Percentiles rank a stretch among this genome's conserved stretches.
These are phyloP conservation scores for Lophiostoma macrostomum DNA, from an alignment of 495 filamentous ascomycete genomes.

Conservation along the genomic window DNA sequence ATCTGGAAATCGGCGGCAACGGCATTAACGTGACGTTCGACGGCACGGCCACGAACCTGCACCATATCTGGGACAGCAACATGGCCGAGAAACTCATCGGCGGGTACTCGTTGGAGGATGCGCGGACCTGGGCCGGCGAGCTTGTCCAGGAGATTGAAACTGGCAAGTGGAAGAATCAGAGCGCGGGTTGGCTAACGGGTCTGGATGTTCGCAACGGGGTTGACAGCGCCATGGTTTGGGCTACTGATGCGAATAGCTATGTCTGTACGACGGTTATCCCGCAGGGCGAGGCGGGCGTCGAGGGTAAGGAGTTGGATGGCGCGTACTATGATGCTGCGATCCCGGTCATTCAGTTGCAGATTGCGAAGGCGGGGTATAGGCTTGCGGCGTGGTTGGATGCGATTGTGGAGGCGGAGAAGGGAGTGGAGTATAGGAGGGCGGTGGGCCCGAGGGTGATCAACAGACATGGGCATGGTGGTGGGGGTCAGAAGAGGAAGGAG, in stretches of 20 bases:
- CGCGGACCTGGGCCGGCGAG: conserved; percentile 50
- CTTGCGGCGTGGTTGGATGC: conserved; percentile 37
- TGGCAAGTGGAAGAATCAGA: conserved; percentile 48
- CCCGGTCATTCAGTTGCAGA: conserved; percentile 64
- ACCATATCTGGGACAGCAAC: conserved; percentile 61
- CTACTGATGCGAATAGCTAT: conserved; percentile 56
- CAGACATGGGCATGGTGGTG: conserved; percentile 2
- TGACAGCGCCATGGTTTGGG: conserved; percentile 57
- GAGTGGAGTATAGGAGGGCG: conserved; percentile 1
- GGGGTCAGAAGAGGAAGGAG: conserved; percentile 1
- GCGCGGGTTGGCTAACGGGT: conserved; percentile 48
- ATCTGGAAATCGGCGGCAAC: conserved; percentile 59
- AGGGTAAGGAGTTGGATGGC: conserved; percentile 56
- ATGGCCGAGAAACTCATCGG: conserved; percentile 60
- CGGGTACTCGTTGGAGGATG: conserved; percentile 48
- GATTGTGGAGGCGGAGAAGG: conserved; percentile 22
- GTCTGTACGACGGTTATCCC: conserved; percentile 63
- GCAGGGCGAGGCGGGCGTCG: conserved; percentile 50
- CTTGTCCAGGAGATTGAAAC: conserved; percentile 51
- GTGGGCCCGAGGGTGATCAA: no score
- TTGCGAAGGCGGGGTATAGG: conserved; percentile 55
- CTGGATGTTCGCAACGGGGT: conserved; percentile 51
- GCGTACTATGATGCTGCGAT: conserved; percentile 62
- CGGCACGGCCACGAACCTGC: conserved; percentile 43
- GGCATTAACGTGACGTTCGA: conserved; percentile 57